Base-by-base conservation (phyloP, 1,139 yeast species). In the Kazachstania sp. region DNA sequence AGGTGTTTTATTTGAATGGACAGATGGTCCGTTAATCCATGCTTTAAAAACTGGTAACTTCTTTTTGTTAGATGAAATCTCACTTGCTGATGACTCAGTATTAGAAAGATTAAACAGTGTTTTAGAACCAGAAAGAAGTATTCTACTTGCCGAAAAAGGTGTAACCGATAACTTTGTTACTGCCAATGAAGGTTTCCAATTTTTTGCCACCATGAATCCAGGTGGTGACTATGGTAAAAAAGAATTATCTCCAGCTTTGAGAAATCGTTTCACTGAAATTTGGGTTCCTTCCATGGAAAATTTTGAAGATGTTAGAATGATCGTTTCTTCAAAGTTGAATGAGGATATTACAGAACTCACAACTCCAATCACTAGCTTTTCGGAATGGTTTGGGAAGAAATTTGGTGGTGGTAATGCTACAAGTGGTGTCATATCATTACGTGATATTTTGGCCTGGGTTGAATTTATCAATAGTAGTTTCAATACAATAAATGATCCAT, bases 201-300 rank as follows among this genome's bases (percentile, higher is more conserved):
- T 94, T 60, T 77, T 94, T 54, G 97, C 98, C 2, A 94, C 99
- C 0, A 94, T 94, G 99, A 94, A 94, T 62, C 99, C 99, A 1
- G 98, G 99, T 63, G 98, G 98, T 46, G 99, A 94, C 61, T 94
- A 90, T 60, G 99, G 99, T 53, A 94, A 94, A 67, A 94, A 92
- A 62, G 99, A 94, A 61, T 75, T 94, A 39, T 92, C 98, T 0
- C 98, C 98, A 2, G 99, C 99, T 1, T 72, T 94, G 57, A 74
- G 98, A 67, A 94, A 94, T 63, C 82, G 99, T 65, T 94, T 94
- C 66, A 94, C 99, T 3, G 99, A 94, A 66, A 86, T 94, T 36
- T 94, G 98, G 97, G 98, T 92, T 12, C 97, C 98, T 1, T 86
- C 97, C 0, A 86, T 92, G 95, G 95, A 88, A 52, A 88, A 86